Evolutionary conservation across 2,329 filamentous ascomycete species (phyloP).

Genomic region (Diaporthe amygdali): DNA sequence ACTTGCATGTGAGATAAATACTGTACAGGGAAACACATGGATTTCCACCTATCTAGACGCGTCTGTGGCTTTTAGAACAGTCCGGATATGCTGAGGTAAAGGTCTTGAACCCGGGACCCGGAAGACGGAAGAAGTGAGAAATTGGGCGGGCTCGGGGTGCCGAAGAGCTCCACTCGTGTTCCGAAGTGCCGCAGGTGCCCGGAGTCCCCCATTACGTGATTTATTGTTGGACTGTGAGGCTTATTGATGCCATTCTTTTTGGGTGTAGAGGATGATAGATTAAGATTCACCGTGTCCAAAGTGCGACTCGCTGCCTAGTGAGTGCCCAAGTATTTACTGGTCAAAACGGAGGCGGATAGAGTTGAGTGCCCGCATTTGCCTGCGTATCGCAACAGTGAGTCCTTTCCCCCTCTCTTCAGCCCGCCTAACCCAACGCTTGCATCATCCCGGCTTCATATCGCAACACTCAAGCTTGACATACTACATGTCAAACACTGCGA

Average conservation of each 20-base stretch:
- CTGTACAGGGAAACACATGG: too few relatives aligned
- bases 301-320: too few relatives aligned
- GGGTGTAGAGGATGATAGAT: background rate
- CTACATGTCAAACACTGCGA: background rate
- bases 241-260: too few relatives aligned
- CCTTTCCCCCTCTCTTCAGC: background rate
- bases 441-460: constrained; percentile 4
- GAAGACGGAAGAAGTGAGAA: constrained; percentile 11
- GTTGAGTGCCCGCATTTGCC: background rate
- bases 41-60: background rate
- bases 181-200: constrained; percentile 11
- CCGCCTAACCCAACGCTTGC: background rate
- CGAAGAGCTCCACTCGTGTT: background rate
- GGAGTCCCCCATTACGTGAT: background rate
- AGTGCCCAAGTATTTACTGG: background rate
- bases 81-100: background rate
- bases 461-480: background rate
- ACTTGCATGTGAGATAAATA: background rate
- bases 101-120: background rate
- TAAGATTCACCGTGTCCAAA: background rate
- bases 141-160: constrained; percentile 1
- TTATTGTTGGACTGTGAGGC: background rate
- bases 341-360: background rate
- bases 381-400: background rate
- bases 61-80: background rate